Evolutionary conservation across 108 stramenopile species (phyloP).

Genomic region (Skeletonema menzelii): DNA sequence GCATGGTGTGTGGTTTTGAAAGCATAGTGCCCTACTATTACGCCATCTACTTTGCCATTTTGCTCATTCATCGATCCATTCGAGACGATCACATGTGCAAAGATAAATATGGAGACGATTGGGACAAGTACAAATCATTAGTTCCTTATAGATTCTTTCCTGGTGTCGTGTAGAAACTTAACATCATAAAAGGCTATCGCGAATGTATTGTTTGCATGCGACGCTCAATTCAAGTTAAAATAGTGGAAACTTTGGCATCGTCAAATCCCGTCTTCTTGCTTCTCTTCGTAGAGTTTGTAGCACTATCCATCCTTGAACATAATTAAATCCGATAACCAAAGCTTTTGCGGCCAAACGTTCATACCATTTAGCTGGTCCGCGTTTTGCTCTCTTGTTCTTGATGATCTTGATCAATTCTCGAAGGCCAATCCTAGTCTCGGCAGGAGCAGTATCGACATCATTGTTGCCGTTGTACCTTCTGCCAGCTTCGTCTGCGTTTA

Average conservation of each 20-base stretch:
- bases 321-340: conserved; percentile 77
- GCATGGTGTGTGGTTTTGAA: conserved; percentile 90
- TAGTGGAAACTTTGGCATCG: conserved; percentile 87
- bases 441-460: not conserved
- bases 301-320: conserved; percentile 84
- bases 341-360: conserved; percentile 70
- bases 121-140: conserved; percentile 88
- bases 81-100: conserved; percentile 95
- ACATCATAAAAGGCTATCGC: not conserved
- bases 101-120: conserved; percentile 96
- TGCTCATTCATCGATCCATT: conserved; percentile 94
- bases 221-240: conserved; percentile 48
- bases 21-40: conserved; percentile 95
- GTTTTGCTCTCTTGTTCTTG: conserved; percentile 20
- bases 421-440: conserved; percentile 28
- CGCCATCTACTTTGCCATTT: conserved; percentile 92
- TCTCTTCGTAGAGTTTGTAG: conserved; percentile 75
- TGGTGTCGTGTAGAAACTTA: conserved; percentile 76
- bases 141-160: conserved; percentile 97
- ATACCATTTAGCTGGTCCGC: conserved; percentile 66
- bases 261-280: conserved; percentile 68
- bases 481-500: conserved; percentile 24
- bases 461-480: not conserved
- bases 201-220: not conserved
- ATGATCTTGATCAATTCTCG: conserved; percentile 39